These are phyloP conservation scores for Botrytis pseudocinerea DNA, from an alignment of 2,329 filamentous ascomycete species.

Conservation along the genomic window DNA sequence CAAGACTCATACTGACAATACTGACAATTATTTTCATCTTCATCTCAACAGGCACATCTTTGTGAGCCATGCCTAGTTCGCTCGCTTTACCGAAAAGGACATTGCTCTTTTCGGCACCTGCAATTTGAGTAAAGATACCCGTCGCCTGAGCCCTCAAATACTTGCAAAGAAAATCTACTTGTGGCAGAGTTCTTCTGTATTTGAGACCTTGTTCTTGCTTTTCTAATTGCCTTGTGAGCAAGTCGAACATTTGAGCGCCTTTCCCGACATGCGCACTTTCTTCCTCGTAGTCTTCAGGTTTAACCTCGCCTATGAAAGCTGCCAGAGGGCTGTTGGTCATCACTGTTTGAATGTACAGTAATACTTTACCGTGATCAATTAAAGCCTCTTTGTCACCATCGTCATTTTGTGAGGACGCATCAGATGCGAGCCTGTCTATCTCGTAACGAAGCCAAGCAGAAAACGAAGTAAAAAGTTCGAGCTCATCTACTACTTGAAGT, in stretches of 20 bases:
- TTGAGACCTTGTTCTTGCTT: slow-evolving; percentile 35
- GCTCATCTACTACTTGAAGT: slow-evolving; percentile 70
- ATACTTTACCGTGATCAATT: slow-evolving; percentile 70
- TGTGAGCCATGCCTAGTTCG: slow-evolving; percentile 29
- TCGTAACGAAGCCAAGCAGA: slow-evolving; percentile 81
- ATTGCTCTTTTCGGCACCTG: slow-evolving; percentile 67
- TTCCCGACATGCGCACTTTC: slow-evolving; percentile 49
- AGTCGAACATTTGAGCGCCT: slow-evolving; percentile 49
- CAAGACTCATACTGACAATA: background rate
- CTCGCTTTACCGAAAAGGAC: slow-evolving; percentile 63
- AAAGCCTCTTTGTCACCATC: slow-evolving; percentile 78
- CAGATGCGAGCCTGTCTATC: slow-evolving; percentile 73
- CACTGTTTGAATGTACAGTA: slow-evolving; percentile 75
- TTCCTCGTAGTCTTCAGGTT: slow-evolving; percentile 52
- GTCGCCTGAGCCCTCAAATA: slow-evolving; percentile 59
- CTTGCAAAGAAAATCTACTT: slow-evolving; percentile 63
- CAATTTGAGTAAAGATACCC: slow-evolving; percentile 65
- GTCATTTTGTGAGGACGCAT: slow-evolving; percentile 59
- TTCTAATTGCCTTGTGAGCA: slow-evolving; percentile 44
- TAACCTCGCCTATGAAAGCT: slow-evolving; percentile 56
- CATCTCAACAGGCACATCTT: slow-evolving; percentile 34
- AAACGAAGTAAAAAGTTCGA: slow-evolving; percentile 75
- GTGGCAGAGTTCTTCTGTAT: slow-evolving; percentile 55
- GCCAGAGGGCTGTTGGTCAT: slow-evolving; percentile 66
- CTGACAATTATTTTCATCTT: slow-evolving; percentile 34